A percentile compares a stretch with the other conserved stretches of the same genome.
Evolutionary conservation across 306 rosid genomes (phyloP).

Genomic region (Corylus heterophylla): DNA sequence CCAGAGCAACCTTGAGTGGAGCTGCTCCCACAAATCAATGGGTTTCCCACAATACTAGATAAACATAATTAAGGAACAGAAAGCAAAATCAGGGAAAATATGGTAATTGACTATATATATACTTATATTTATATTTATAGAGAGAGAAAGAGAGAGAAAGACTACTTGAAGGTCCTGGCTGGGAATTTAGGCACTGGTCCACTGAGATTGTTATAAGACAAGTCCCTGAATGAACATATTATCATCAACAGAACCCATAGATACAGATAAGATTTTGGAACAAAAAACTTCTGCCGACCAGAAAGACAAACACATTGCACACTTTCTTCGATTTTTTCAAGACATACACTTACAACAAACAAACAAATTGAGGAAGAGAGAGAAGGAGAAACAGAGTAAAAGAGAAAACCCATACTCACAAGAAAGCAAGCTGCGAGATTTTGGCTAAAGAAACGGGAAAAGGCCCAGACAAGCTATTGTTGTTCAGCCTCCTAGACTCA

Average conservation of each 20-base stretch:
- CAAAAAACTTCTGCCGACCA: conserved; percentile 2
- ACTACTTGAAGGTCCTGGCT: conserved; percentile 86
- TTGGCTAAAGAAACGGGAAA: conserved; percentile 78
- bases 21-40: conserved; percentile 73
- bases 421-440: conserved; percentile 87
- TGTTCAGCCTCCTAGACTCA: conserved; percentile 87
- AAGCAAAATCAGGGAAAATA: conserved; percentile 19
- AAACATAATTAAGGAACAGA: conserved; percentile 23
- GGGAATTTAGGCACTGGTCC: conserved; percentile 93
- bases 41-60: conserved; percentile 79
- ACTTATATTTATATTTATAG: background rate
- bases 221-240: conserved; percentile 69
- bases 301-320: conserved; percentile 25
- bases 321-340: conserved; percentile 27
- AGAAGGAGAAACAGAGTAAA: conserved; percentile 24
- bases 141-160: background rate
- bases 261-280: conserved; percentile 30
- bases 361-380: background rate
- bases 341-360: conserved; percentile 30
- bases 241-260: conserved; percentile 24
- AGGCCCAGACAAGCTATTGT: conserved; percentile 85
- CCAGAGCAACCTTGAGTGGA: conserved; percentile 82
- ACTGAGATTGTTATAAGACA: conserved; percentile 93
- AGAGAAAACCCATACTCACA: conserved; percentile 70
- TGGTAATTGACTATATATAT: conserved; percentile 9